Base-by-base conservation (phyloP, 2,329 filamentous ascomycete species). In the Tolypocladium inflatum region DNA sequence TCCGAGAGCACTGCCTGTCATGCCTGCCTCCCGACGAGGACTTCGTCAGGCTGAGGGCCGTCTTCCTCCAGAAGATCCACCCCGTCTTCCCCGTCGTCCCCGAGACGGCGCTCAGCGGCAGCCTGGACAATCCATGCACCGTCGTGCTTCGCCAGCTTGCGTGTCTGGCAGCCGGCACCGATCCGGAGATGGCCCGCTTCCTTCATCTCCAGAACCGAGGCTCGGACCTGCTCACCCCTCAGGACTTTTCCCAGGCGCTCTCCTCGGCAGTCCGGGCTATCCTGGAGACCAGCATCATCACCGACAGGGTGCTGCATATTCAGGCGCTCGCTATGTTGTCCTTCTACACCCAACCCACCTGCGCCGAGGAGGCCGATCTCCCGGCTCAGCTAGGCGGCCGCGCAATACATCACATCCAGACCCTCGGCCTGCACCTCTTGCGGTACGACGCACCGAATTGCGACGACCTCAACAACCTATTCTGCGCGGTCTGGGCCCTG, bases 401-500 rank as follows among this genome's bases (percentile, higher is more conserved):
- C 21, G 82, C 82, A 1, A 75, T 83, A 10, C 81, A 85, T 56
- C 80, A 85, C 58, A 76, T 80, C 43, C 78, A 84, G 45, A 84
- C 81, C 0, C 69, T 85, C 0, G 71, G 83, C 1, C 65, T 85
- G 21, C 83, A 86, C 57, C 73, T 86, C 0, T 61, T 76, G 0
- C 71, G 72, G 4, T 73, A 76, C 56, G 68, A 75, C 54, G 73
- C 64, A 26, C 68, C 72, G 0, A 73, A 74, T 33, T 68, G 71
- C 11, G 72, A 76, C 48, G 74, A 77, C 33, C 69, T 77, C 2
- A 77, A 80, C 56, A 76, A 73, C 2, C 63, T 85, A 2, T 83
- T 84, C 51, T 85, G 81, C 63, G 81, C 78, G 8, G 72, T 84
- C 0, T 86, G 82, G 82, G 82, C 82, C 0, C 66, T 87, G 1